Base-by-base conservation (phyloP, 345 rosid genomes). In the Gossypium anomalum region DNA sequence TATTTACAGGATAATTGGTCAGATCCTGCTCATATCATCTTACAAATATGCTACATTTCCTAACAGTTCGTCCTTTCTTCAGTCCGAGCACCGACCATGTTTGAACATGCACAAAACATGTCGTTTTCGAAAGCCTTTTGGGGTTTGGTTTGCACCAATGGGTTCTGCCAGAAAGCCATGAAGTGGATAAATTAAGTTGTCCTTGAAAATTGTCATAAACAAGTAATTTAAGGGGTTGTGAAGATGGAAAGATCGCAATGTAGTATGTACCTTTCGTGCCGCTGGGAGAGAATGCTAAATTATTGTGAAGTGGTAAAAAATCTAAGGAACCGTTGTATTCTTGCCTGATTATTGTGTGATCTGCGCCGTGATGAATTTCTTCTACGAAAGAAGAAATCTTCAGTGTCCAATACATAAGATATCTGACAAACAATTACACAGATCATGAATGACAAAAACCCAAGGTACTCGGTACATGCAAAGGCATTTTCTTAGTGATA, bases 351-450 rank as follows among this genome's bases (percentile, higher is more conserved):
- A 79, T 25, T 49, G 5, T 49, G 47, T 17, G 78, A 67, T 70
- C 68, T 63, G 47, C 48, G 44, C 10, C 64, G 79, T 80, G 75
- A 53, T 56, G 76, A 13, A 17, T 55, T 82, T 15, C 60, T 78
- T 58, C 80, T 73, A 44, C 91, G 88, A 63, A 78, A 84, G 82
- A 89, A 86, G 86, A 80, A 89, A 79, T 89, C 93, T 61, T 89
- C 91, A 3, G 93, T 89, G 83, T 89, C 89, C 82, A 89, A 74
- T 45, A 84, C 87, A 74, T 84, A 82, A 13, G 85, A 85, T 9
- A 87, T 84, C 90, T 89, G 85, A 81, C 81, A 75, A 47, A 11
- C 27, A 19, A 9, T 10, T 45, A 73, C 47, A 61, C 22, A 34
- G 9, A 44, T 27, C 52, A 44, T 59, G 14, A 44, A 15, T 9